Percentiles rank a stretch among this genome's conserved stretches.
Evolutionary conservation across 306 rosid species (phyloP).

Genomic region (Castanospermum australe): DNA sequence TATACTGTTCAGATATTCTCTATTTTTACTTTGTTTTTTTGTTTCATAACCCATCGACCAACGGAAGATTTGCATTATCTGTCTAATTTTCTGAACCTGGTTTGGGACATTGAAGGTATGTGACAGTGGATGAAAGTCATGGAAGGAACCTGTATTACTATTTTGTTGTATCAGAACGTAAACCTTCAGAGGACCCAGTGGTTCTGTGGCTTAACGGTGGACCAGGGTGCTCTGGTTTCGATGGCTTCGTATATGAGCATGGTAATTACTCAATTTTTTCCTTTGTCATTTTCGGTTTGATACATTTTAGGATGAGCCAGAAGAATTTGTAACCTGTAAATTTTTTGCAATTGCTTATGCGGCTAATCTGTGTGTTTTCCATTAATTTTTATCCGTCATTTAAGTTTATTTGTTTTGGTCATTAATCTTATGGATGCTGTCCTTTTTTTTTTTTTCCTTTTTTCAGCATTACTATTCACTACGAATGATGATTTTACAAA

Average conservation of each 20-base stretch:
- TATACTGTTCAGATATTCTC: slow-evolving; percentile 13
- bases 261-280: slow-evolving; percentile 36
- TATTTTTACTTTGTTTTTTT: not conserved
- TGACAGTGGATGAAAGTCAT: slow-evolving; percentile 32
- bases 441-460: not conserved
- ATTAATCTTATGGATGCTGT: too few relatives aligned
- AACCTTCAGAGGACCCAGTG: slow-evolving; percentile 62
- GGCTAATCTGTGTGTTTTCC: not conserved
- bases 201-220: slow-evolving; percentile 88
- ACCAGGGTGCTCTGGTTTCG: slow-evolving; percentile 82
- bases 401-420: not conserved
- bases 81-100: not conserved
- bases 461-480: too few relatives aligned
- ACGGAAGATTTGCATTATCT: not conserved
- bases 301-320: not conserved
- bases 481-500: too few relatives aligned
- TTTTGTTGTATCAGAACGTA: slow-evolving; percentile 58
- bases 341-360: not conserved
- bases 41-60: not conserved
- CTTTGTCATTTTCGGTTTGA: not conserved
- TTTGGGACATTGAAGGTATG: slow-evolving; percentile 14
- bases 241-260: slow-evolving; percentile 74
- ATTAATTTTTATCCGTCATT: not conserved
- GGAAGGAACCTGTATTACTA: slow-evolving; percentile 68
- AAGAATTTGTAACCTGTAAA: not conserved